Percentiles rank a stretch among this genome's conserved stretches.
Conservation (phyloP, 257 asterid species). For the Scutellaria baicalensis region DNA sequence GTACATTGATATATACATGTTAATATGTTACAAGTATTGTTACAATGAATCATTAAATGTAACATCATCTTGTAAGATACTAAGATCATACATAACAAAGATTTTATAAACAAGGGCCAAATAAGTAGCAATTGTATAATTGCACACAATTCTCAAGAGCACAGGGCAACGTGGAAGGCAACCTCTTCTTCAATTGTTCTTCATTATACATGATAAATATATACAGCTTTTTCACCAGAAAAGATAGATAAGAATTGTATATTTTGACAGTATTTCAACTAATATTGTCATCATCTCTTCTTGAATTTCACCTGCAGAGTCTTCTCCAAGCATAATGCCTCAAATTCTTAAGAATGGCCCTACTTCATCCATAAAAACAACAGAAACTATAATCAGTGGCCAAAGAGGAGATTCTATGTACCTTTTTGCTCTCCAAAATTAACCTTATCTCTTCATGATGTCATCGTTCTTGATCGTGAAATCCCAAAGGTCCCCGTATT, state of each 20-base stretch:
- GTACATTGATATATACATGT: no score
- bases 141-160: no score
- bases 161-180: no score
- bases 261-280: background rate
- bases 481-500: constrained; percentile 83
- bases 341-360: background rate
- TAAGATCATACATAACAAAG: no score
- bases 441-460: constrained; percentile 48
- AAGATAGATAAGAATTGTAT: background rate
- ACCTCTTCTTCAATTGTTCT: no score
- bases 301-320: background rate
- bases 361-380: background rate
- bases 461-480: constrained; percentile 58
- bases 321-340: background rate
- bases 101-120: no score
- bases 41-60: background rate
- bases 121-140: no score
- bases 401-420: background rate
- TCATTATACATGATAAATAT: no score
- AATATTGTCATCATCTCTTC: background rate
- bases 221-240: no score
- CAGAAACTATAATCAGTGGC: background rate
- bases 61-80: background rate
- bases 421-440: constrained; percentile 5
- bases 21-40: no score